phyloP scores from a whole-genome alignment of 352 stramenopile genomes.

The Aphanomyces astaci region DNA sequence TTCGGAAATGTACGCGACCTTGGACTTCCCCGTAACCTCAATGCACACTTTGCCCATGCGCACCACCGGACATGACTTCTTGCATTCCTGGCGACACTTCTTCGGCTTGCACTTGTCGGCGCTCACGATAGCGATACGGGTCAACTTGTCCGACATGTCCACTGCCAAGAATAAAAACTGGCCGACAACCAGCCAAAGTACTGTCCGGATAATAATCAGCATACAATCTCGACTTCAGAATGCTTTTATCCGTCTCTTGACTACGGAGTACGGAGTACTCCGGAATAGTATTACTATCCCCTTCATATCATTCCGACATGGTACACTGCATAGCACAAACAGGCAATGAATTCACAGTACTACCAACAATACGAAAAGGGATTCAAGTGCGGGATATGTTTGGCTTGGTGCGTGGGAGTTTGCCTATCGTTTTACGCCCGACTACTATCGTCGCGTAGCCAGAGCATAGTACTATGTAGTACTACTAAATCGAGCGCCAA shows the following conservation, averaged over 20 bases:
- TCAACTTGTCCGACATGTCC: conserved; percentile 88
- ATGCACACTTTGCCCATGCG: conserved; percentile 99
- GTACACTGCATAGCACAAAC: no score
- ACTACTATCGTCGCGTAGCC: no score
- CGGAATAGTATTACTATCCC: neutral
- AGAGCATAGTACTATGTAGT: no score
- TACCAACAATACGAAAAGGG: no score
- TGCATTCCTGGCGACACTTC: conserved; percentile 99
- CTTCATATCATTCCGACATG: no score
- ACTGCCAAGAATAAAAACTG: neutral
- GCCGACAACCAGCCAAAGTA: conserved; percentile 12
- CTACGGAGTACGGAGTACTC: no score
- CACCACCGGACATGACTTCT: conserved; percentile 98
- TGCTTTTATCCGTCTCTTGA: neutral
- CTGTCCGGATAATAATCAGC: neutral
- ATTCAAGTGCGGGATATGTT: no score
- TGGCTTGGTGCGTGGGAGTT: no score
- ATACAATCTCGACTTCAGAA: neutral
- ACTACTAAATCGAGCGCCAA: no score
- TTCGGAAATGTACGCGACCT: conserved; percentile 98
- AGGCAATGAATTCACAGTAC: no score
- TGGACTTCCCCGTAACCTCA: conserved; percentile 94
- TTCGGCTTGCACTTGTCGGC: conserved; percentile 99
- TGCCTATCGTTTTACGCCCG: no score
- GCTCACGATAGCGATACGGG: conserved; percentile 98